A percentile compares a stretch with the other conserved stretches of the same genome.
Evolutionary conservation across 1,284 basidiomycete species (phyloP).

Genomic region (Ustilago bromivora): DNA sequence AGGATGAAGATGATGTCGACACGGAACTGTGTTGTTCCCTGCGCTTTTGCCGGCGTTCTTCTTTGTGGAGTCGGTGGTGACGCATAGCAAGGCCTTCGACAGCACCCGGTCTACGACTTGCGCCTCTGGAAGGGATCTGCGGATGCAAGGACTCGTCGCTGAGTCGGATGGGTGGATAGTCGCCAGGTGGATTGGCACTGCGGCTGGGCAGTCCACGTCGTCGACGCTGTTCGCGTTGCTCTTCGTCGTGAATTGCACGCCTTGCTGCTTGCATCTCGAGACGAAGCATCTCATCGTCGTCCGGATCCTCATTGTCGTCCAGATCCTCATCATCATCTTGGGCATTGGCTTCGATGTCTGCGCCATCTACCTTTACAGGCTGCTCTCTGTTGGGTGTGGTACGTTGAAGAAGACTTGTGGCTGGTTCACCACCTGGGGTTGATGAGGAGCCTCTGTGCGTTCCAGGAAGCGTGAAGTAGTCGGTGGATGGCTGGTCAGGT

Average conservation of each 20-base stretch:
- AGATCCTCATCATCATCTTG: background rate
- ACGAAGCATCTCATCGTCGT: conserved; percentile 32
- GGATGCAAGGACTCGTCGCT: conserved; percentile 29
- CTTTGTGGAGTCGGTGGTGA: conserved; percentile 31
- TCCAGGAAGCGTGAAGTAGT: conserved; percentile 18
- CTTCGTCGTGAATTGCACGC: conserved; percentile 34
- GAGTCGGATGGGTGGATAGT: conserved; percentile 38
- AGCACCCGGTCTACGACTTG: conserved; percentile 40
- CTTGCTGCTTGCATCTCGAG: conserved; percentile 32
- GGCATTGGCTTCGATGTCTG: background rate
- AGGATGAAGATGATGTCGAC: conserved; percentile 26
- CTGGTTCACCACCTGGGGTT: background rate
- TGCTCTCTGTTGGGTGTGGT: conserved; percentile 13
- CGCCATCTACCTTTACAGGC: background rate
- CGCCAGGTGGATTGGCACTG: conserved; percentile 10
- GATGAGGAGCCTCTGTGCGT: conserved; percentile 17
- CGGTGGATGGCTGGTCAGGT: background rate
- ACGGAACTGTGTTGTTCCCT: conserved; percentile 23
- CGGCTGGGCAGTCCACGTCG: background rate
- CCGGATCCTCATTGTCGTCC: background rate
- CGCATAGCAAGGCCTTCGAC: conserved; percentile 51
- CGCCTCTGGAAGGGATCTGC: background rate
- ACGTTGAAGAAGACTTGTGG: background rate
- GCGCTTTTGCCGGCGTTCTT: conserved; percentile 30
- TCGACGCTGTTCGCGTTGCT: conserved; percentile 11